Evolutionary conservation across 257 asterid species (phyloP).

Genomic region (Jaltomata sinuosa): DNA sequence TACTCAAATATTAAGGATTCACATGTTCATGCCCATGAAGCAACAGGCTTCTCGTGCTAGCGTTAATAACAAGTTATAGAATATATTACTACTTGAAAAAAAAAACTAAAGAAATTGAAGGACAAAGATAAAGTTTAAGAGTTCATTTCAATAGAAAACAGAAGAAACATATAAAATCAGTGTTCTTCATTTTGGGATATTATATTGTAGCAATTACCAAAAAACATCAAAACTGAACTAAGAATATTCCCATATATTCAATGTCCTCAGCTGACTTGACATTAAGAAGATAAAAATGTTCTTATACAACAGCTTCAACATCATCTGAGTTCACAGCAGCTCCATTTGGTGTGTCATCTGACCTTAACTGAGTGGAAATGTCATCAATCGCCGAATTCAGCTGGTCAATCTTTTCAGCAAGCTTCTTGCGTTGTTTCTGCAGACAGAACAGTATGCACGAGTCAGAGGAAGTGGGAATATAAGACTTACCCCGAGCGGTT

Average conservation of each 20-base stretch:
- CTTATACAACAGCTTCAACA: conserved; percentile 54
- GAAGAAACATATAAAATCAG: background rate
- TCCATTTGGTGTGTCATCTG: conserved; percentile 47
- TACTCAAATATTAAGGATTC: background rate
- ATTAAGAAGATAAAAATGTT: conserved; percentile 1
- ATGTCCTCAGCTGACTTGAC: background rate
- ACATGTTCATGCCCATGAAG: background rate
- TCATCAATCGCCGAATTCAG: conserved; percentile 78
- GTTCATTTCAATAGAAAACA: background rate
- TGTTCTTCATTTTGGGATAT: background rate
- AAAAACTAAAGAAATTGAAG: background rate
- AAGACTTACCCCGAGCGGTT: background rate
- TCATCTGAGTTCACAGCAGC: conserved; percentile 46
- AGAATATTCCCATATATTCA: background rate
- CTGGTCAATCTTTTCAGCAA: conserved; percentile 77
- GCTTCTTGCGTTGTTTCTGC: conserved; percentile 72
- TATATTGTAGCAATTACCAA: background rate
- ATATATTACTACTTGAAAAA: background rate
- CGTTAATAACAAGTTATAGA: background rate
- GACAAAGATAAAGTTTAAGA: background rate
- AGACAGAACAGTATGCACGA: background rate
- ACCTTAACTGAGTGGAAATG: conserved; percentile 40
- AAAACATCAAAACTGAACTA: background rate
- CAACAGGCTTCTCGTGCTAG: background rate
- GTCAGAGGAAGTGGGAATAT: background rate